Percentiles rank a stretch among this genome's conserved stretches.
Evolutionary conservation across 2,329 filamentous ascomycete genomes (phyloP).

Genomic region (Xylariaceae sp.): DNA sequence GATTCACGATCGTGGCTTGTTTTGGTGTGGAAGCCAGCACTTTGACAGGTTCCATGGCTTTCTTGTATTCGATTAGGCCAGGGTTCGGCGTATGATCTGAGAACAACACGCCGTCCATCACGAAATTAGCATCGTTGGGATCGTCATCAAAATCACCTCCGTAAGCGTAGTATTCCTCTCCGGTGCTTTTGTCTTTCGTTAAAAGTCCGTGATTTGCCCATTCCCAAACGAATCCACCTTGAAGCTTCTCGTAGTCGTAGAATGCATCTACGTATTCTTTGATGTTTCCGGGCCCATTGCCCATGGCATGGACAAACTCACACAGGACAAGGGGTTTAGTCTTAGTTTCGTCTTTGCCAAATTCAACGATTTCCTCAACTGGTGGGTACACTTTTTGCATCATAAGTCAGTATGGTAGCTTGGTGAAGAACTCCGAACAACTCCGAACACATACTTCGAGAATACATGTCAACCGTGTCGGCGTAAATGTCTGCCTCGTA

Average conservation of each 20-base stretch:
- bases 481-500: conserved; percentile 59
- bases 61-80: conserved; percentile 42
- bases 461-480: conserved; percentile 55
- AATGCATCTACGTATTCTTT: conserved; percentile 62
- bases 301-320: conserved; percentile 57
- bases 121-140: conserved; percentile 54
- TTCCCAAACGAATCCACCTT: conserved; percentile 61
- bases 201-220: conserved; percentile 54
- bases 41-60: conserved; percentile 44
- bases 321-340: conserved; percentile 52
- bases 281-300: conserved; percentile 62
- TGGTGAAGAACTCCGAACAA: no score
- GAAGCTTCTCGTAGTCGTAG: conserved; percentile 51
- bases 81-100: conserved; percentile 44
- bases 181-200: conserved; percentile 35
- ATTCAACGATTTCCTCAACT: conserved; percentile 36
- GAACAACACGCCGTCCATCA: conserved; percentile 47
- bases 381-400: conserved; percentile 50
- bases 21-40: conserved; percentile 34
- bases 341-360: conserved; percentile 33
- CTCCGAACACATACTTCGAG: conserved; percentile 15
- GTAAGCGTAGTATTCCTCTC: conserved; percentile 40
- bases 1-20: conserved; percentile 32
- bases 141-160: conserved; percentile 47
- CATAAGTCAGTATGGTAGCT: conserved; percentile 49